Base-by-base conservation (phyloP, 306 rosid genomes). In the Malus asiatica region DNA sequence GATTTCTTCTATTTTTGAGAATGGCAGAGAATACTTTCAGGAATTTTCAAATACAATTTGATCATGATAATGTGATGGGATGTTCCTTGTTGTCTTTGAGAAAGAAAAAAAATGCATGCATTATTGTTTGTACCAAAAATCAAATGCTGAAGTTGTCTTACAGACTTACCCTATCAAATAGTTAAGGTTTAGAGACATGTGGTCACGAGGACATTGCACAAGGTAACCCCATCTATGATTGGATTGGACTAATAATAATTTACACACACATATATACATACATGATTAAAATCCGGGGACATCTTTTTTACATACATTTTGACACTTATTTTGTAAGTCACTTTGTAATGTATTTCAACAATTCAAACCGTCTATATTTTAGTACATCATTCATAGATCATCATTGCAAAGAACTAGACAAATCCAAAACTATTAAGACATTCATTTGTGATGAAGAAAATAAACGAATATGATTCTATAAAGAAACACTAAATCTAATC, bases 191-290 rank as follows among this genome's bases (percentile, higher is more conserved):
- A 14, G 35, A 40, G 57, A 53, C 65, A 52, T 64, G 76, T 32
- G 22, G 73, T 72, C 81, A 78, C 77, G 81, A 64, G 81, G 65
- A 52, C 46, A n/a, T 66, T 35, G 76, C 65, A 66, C 3, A 71
- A 12, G 46, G 46, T 71, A 52, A 46, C 76, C 77, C 48, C 66
- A 78, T 72, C 63, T 53, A 63, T 78, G 73, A 72, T 72, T 72
- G 62, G 45, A 71, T 42, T 27, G 60, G 69, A 27, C 59, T 19
- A 59, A 61, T 73, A 60, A 61, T 44, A 61, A 59, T 59, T 40
- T 60, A 44, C 23, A 29, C 16, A 14, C 18, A 46, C 6, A 46
- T 5, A 46, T 4, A 14, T 0, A 40, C 12, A 40, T 40, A 40
- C 45, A 40, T 0, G 40, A 35, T 35, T 35, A 35, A 35, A 35